Conservation (phyloP, 2,329 filamentous ascomycete species). For the Grosmannia serpens region DNA sequence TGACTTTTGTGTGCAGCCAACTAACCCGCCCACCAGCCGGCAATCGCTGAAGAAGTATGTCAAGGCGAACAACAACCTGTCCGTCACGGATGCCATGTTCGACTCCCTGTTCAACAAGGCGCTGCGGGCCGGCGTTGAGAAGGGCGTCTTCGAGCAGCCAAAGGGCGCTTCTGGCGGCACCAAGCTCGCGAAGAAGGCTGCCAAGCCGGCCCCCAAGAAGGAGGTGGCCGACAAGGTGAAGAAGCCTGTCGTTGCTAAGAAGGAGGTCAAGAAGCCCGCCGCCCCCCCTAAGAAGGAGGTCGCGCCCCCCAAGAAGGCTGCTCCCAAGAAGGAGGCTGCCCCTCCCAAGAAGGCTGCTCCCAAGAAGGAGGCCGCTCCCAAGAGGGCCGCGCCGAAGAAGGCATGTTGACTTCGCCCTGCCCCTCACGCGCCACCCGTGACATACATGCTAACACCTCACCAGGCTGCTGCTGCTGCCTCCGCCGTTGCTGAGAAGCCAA, state of each 20-base stretch:
- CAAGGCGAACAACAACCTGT: slow-evolving; percentile 41
- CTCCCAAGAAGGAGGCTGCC: slow-evolving; percentile 16
- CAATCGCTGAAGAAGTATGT: slow-evolving; percentile 52
- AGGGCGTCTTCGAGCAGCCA: slow-evolving; percentile 76
- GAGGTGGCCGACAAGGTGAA: slow-evolving; percentile 21
- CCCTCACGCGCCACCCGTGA: not conserved
- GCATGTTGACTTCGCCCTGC: slow-evolving; percentile 5
- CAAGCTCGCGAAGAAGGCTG: slow-evolving; percentile 77
- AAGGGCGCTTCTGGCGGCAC: slow-evolving; percentile 86
- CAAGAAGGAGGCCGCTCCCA: slow-evolving; percentile 16
- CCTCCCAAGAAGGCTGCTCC: slow-evolving; percentile 9
- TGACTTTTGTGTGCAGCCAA: slow-evolving; percentile 3
- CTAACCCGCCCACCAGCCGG: slow-evolving; percentile 31
- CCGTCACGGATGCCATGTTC: slow-evolving; percentile 42
- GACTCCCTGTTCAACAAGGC: slow-evolving; percentile 76
- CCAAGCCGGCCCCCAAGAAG: slow-evolving; percentile 26
- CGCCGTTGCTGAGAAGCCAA: slow-evolving; percentile 53
- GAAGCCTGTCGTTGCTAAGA: slow-evolving; percentile 18
- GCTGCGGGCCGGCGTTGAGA: slow-evolving; percentile 70
- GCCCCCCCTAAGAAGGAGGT: slow-evolving; percentile 21
- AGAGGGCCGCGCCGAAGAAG: slow-evolving; percentile 29
- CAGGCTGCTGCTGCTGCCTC: slow-evolving; percentile 16
- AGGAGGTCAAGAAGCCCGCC: slow-evolving; percentile 22
- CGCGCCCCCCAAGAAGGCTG: slow-evolving; percentile 15
- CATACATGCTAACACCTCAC: slow-evolving; percentile 28